Percentiles rank a stretch among this genome's conserved stretches.
Evolutionary conservation across 495 filamentous ascomycete genomes (phyloP).

Genomic region (Podospora sp.): DNA sequence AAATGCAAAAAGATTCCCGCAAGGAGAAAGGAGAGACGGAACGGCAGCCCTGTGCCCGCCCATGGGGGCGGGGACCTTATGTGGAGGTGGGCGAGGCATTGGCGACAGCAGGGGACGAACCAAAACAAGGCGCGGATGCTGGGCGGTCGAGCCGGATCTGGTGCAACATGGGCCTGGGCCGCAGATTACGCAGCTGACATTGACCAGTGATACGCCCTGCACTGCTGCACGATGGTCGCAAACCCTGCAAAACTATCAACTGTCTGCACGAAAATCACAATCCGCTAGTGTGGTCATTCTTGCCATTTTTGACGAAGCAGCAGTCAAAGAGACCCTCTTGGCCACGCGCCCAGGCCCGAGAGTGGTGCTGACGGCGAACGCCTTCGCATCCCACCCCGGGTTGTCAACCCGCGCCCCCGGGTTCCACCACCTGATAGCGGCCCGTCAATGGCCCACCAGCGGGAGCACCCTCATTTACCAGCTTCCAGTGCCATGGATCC

Average conservation of each 20-base stretch:
- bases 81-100: not conserved
- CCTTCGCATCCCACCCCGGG: not conserved
- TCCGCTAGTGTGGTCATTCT: too few relatives aligned
- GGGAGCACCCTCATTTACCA: not conserved
- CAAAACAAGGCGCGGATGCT: not conserved
- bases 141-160: not conserved
- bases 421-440: not conserved
- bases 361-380: not conserved
- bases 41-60: not conserved
- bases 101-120: constrained; percentile 1
- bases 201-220: too few relatives aligned
- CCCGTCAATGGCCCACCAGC: not conserved
- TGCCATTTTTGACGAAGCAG: not conserved
- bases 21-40: not conserved
- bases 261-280: too few relatives aligned
- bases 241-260: too few relatives aligned
- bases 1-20: too few relatives aligned
- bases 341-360: not conserved
- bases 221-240: too few relatives aligned
- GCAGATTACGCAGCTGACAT: too few relatives aligned
- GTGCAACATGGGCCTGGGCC: not conserved
- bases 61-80: constrained; percentile 9
- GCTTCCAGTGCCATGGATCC: too few relatives aligned
- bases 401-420: not conserved
- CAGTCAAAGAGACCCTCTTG: not conserved